Percentiles rank a stretch among this genome's conserved stretches.
Conservation (phyloP, 1,284 basidiomycete species). For the Cryptococcus sp. region DNA sequence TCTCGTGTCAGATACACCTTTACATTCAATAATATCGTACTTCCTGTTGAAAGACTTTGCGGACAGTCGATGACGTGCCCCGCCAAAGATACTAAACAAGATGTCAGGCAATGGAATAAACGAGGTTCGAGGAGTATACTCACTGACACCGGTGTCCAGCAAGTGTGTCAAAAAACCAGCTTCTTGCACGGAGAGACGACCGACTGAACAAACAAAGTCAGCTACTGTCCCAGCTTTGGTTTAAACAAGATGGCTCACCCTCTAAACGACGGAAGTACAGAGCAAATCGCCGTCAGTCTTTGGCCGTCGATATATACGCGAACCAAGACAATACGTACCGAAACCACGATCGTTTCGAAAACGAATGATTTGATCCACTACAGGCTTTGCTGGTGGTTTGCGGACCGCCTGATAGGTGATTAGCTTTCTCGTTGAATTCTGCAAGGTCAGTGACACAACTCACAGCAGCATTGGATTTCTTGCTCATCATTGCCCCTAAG, state of each 20-base stretch:
- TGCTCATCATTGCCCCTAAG: slow-evolving; percentile 46
- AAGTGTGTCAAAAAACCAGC: slow-evolving; percentile 49
- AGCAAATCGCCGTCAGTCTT: no score
- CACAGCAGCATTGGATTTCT: slow-evolving; percentile 31
- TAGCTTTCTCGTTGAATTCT: background rate
- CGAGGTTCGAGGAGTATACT: slow-evolving; percentile 14
- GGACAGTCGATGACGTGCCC: slow-evolving; percentile 52
- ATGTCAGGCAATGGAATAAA: background rate
- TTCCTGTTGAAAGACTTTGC: slow-evolving; percentile 39
- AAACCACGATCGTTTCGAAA: slow-evolving; percentile 52
- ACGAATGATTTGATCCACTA: slow-evolving; percentile 49
- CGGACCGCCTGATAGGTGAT: slow-evolving; percentile 17
- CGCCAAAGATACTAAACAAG: slow-evolving; percentile 34
- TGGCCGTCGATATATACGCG: no score
- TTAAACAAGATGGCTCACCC: no score
- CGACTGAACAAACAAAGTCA: slow-evolving; percentile 31
- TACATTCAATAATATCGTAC: slow-evolving; percentile 50
- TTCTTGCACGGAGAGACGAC: slow-evolving; percentile 48
- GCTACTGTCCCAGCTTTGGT: background rate
- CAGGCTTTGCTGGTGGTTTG: slow-evolving; percentile 38
- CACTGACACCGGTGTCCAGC: slow-evolving; percentile 48
- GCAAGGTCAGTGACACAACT: slow-evolving; percentile 1
- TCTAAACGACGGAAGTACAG: no score
- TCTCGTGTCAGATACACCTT: slow-evolving; percentile 46
- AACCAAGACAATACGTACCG: slow-evolving; percentile 23